A percentile compares a stretch with the other conserved stretches of the same genome.
Conservation (phyloP, 2,329 filamentous ascomycete species). For the Aspergillus brunneoviolaceus region DNA sequence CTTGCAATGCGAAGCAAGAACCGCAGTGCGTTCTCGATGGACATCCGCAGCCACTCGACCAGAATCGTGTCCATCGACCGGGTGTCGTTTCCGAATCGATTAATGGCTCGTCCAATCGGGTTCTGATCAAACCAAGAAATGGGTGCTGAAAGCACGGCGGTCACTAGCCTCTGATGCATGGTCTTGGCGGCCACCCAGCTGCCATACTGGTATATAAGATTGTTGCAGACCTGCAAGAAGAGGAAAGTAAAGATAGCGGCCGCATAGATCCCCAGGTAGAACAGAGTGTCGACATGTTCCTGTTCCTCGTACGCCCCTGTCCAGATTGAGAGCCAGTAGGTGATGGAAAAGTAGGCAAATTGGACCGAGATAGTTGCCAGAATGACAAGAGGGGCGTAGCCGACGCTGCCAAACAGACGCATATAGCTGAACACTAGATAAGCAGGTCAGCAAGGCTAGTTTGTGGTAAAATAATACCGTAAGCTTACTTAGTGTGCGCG, state of each 20-base stretch:
- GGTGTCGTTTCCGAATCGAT: slow-evolving; percentile 58
- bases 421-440: slow-evolving; percentile 25
- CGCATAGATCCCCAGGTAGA: slow-evolving; percentile 57
- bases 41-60: slow-evolving; percentile 41
- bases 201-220: slow-evolving; percentile 52
- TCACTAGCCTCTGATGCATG: slow-evolving; percentile 55
- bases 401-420: slow-evolving; percentile 25
- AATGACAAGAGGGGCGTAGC: slow-evolving; percentile 22
- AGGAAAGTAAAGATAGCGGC: slow-evolving; percentile 43
- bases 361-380: slow-evolving; percentile 24
- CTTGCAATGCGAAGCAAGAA: slow-evolving; percentile 50
- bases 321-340: slow-evolving; percentile 33
- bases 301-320: slow-evolving; percentile 24
- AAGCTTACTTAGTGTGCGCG: slow-evolving; percentile 25
- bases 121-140: slow-evolving; percentile 59
- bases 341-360: slow-evolving; percentile 28
- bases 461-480: too few species aligned
- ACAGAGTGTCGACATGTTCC: slow-evolving; percentile 27
- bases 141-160: slow-evolving; percentile 54
- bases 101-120: slow-evolving; percentile 48
- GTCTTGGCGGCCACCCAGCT: slow-evolving; percentile 57
- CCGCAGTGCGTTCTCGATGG: slow-evolving; percentile 42
- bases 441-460: background rate
- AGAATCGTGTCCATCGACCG: slow-evolving; percentile 55
- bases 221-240: slow-evolving; percentile 23